Conservation (phyloP, 192 early-diverging fungal genomes). For the Entomortierella beljakovae region DNA sequence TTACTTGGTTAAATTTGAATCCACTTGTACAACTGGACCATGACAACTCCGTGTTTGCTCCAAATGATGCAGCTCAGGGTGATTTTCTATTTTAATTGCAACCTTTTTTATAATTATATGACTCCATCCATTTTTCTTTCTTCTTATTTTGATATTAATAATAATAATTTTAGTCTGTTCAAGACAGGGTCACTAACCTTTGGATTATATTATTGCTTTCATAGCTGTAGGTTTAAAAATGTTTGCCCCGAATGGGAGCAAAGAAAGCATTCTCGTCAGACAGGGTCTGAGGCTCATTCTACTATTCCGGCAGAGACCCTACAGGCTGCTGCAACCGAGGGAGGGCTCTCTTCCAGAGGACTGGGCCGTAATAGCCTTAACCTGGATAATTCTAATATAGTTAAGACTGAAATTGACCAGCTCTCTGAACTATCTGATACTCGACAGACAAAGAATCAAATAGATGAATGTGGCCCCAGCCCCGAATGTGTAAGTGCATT, state of each 20-base stretch:
- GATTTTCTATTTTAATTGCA: constrained; percentile 30
- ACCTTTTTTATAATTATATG: neutral
- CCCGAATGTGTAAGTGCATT: constrained; percentile 34
- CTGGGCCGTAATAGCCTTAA: constrained; percentile 21
- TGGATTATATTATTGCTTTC: neutral
- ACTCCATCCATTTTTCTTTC: neutral
- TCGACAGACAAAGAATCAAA: neutral
- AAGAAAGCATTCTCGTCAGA: constrained; percentile 16
- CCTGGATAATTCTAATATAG: neutral
- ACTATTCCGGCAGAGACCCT: constrained; percentile 16
- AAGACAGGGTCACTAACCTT: too few relatives aligned
- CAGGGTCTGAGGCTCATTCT: neutral
- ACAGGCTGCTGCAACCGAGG: constrained; percentile 28
- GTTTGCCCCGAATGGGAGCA: constrained; percentile 53
- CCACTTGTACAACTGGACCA: too few relatives aligned
- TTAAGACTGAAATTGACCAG: neutral
- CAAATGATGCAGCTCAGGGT: neutral
- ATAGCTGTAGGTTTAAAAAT: constrained; percentile 47
- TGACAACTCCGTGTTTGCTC: neutral
- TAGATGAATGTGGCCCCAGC: constrained; percentile 16
- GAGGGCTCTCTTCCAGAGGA: constrained; percentile 27
- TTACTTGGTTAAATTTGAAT: neutral
- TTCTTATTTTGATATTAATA: too few relatives aligned
- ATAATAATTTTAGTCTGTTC: too few relatives aligned
- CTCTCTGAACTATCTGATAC: constrained; percentile 2